A percentile compares a stretch with the other conserved stretches of the same genome.
These are phyloP conservation scores for Trichoderma breve DNA, from an alignment of 2,329 filamentous ascomycete species.

Conservation along the genomic window DNA sequence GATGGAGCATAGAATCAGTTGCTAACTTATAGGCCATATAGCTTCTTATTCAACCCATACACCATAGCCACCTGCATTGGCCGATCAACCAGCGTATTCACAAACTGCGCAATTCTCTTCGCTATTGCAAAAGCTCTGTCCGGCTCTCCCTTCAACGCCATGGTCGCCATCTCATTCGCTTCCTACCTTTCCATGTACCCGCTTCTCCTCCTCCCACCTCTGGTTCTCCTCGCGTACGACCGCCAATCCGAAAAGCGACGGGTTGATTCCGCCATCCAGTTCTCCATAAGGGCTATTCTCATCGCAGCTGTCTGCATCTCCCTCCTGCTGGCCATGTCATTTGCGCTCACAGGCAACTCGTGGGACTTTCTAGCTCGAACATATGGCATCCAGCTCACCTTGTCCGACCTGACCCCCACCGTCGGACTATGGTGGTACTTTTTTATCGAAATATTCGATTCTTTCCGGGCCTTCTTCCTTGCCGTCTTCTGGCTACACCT, in stretches of 20 bases:
- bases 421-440: slow-evolving; percentile 99
- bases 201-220: slow-evolving; percentile 76
- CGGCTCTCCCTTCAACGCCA: slow-evolving; percentile 70
- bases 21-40: slow-evolving; percentile 36
- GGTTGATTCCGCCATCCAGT: slow-evolving; percentile 42
- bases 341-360: slow-evolving; percentile 68
- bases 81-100: slow-evolving; percentile 84
- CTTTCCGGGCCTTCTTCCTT: slow-evolving; percentile 94
- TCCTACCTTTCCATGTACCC: slow-evolving; percentile 93
- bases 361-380: slow-evolving; percentile 88
- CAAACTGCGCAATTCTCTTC: slow-evolving; percentile 81
- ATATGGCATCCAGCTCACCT: slow-evolving; percentile 86
- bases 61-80: slow-evolving; percentile 88
- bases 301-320: slow-evolving; percentile 56
- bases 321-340: slow-evolving; percentile 68
- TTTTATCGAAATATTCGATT: slow-evolving; percentile 99
- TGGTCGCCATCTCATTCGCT: slow-evolving; percentile 82
- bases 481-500: slow-evolving; percentile 98
- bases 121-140: slow-evolving; percentile 77
- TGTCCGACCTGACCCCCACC: slow-evolving; percentile 92
- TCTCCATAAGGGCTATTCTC: slow-evolving; percentile 53
- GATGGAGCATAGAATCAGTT: not conserved
- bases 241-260: slow-evolving; percentile 43
- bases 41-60: slow-evolving; percentile 92
- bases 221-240: slow-evolving; percentile 79